Evolutionary conservation across 1,139 yeast genomes (phyloP), one percentile per base, ranked within the genome.

Genomic region (Candida sojae): DNA sequence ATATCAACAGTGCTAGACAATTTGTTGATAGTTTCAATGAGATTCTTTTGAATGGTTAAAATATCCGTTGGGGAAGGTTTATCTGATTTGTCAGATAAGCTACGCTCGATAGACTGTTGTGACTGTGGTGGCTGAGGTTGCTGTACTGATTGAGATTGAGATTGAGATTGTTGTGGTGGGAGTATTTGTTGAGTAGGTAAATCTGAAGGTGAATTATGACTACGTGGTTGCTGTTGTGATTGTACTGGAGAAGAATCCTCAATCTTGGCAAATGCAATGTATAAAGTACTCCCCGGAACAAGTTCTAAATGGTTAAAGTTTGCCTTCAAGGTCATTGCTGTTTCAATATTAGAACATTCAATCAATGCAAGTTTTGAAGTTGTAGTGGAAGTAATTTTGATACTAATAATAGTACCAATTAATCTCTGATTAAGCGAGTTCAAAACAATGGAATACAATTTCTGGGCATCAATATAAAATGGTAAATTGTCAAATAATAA

Each of bases 401-500:
- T 84, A 36, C 75, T 65, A 30, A 55, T 53, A 13, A 75, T 61
- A 42, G 61, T 62, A 5, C 64, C 68, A 44, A 55, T 49, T 11
- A 64, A 55, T 34, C 70, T 57, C 39, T 62, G 61, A 12, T 64
- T 64, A 34, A 66, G 53, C 2, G 71, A 59, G 50, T 62, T 70
- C 46, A 58, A 59, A 44, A 75, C 61, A 17, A 74, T 61, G 36
- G 70, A 62, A 57, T 64, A 71, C 42, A 75, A 62, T 53, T 66
- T 73, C 40, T 59, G 49, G 0, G 78, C 61, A 51, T 73, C 73
- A 44, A 74, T 60, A 44, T 71, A 67, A 36, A 63, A 69, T 25
- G 96, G 92, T 57, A 92, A 71, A 62, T 91, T 89, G 46, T 91
- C 89, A 48, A 92, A 75, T 60, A 92, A 77, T 43, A 92, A 73